Percentiles rank a stretch among this genome's conserved stretches.
Conservation (phyloP, 176 grass and related monocot species). For the Oryza meyeriana region DNA sequence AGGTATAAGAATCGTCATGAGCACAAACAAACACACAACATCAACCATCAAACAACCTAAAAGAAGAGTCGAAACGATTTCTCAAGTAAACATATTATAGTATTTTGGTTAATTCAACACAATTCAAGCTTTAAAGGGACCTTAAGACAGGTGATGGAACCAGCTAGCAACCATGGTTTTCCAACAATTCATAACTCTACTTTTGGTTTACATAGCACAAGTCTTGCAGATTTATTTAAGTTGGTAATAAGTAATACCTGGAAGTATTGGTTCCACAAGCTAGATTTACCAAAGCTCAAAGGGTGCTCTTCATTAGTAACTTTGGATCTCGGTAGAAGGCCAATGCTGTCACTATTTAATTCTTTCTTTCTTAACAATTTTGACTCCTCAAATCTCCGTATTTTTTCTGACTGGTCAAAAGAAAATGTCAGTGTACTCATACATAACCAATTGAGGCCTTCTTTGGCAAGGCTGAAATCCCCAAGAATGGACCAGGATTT, state of each 20-base stretch:
- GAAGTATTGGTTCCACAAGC: slow-evolving; percentile 91
- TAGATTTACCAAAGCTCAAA: slow-evolving; percentile 69
- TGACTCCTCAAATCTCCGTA: slow-evolving; percentile 50
- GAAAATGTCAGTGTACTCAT: neutral
- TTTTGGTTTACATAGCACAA: neutral
- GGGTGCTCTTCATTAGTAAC: slow-evolving; percentile 92
- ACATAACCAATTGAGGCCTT: neutral
- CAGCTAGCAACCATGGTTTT: neutral
- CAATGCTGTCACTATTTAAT: slow-evolving; percentile 35
- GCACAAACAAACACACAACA: neutral
- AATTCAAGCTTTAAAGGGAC: neutral
- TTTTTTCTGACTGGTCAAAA: slow-evolving; percentile 48
- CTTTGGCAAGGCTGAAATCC: neutral
- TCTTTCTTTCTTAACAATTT: slow-evolving; percentile 42
- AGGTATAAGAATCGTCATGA: neutral
- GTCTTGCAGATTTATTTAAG: neutral
- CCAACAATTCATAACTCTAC: slow-evolving; percentile 13
- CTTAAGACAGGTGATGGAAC: neutral
- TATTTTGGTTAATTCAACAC: neutral
- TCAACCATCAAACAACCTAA: neutral
- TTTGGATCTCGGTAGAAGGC: slow-evolving; percentile 51
- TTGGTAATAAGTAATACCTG: slow-evolving; percentile 33
- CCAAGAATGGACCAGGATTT: neutral
- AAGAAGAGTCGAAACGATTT: neutral
- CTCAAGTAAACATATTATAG: neutral